Evolutionary conservation across 169 alveolate genomes (phyloP).

Genomic region (Cryptosporidium bovis): DNA sequence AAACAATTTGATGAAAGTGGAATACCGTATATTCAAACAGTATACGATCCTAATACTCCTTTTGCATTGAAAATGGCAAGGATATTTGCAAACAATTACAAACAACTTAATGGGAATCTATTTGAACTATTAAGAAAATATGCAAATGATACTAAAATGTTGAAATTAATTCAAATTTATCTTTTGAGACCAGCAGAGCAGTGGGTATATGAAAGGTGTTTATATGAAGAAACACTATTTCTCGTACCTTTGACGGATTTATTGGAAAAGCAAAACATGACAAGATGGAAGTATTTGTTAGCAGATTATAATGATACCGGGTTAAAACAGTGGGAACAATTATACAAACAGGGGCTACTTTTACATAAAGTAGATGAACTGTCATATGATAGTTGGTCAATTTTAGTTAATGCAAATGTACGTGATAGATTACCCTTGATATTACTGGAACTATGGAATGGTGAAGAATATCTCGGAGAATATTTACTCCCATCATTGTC

Average conservation of each 20-base stretch:
- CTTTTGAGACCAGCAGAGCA: slow-evolving; percentile 73
- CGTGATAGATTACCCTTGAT: slow-evolving; percentile 65
- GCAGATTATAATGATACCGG: slow-evolving; percentile 64
- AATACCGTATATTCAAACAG: slow-evolving; percentile 70
- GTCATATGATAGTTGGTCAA: slow-evolving; percentile 74
- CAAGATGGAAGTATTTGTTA: slow-evolving; percentile 67
- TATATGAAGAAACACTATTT: slow-evolving; percentile 61
- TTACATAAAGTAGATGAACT: slow-evolving; percentile 70
- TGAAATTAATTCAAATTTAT: slow-evolving; percentile 63
- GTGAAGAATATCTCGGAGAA: slow-evolving; percentile 72
- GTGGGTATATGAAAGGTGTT: slow-evolving; percentile 64
- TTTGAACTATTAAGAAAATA: slow-evolving; percentile 55
- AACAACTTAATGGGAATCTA: slow-evolving; percentile 48
- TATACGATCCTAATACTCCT: slow-evolving; percentile 68
- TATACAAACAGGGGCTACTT: slow-evolving; percentile 55
- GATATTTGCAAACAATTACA: slow-evolving; percentile 50
- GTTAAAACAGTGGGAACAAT: slow-evolving; percentile 72
- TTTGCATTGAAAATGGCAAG: slow-evolving; percentile 62
- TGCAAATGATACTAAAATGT: slow-evolving; percentile 52
- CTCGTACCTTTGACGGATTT: slow-evolving; percentile 70
- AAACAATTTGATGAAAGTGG: slow-evolving; percentile 74
- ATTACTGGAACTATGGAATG: slow-evolving; percentile 72
- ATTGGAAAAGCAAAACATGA: slow-evolving; percentile 62
- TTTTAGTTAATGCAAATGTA: slow-evolving; percentile 68
- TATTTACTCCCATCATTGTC: slow-evolving; percentile 59